Conservation (phyloP, 306 rosid species). For the Delonix regia region DNA sequence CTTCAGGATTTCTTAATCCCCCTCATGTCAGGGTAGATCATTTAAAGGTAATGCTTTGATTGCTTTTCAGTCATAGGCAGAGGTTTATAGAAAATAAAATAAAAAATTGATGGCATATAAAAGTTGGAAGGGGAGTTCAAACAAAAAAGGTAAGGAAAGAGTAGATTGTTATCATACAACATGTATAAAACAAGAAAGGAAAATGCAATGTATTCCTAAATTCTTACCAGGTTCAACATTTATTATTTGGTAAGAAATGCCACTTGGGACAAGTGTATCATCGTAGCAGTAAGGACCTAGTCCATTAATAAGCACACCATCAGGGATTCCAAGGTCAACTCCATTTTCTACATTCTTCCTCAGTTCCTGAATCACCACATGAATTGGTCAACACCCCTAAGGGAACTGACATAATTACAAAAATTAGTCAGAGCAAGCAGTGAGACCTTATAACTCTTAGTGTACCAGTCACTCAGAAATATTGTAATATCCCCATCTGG, state of each 20-base stretch:
- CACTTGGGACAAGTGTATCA: constrained; percentile 58
- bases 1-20: constrained; percentile 5
- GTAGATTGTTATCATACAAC: not conserved
- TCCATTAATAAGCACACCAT: constrained; percentile 83
- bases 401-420: constrained; percentile 13
- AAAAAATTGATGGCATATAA: constrained; percentile 9
- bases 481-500: constrained; percentile 94
- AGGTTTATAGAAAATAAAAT: not conserved
- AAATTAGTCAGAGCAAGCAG: constrained; percentile 2
- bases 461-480: constrained; percentile 86
- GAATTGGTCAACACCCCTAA: constrained; percentile 38
- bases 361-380: constrained; percentile 59
- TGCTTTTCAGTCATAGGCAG: not conserved
- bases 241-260: constrained; percentile 68
- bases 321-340: constrained; percentile 71
- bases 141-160: not conserved
- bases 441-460: constrained; percentile 76
- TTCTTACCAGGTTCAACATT: constrained; percentile 82
- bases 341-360: constrained; percentile 73
- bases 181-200: not conserved
- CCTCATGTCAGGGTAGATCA: not conserved
- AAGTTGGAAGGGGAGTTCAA: not conserved
- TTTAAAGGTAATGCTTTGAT: not conserved
- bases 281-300: constrained; percentile 78
- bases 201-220: constrained; percentile 14